These are phyloP conservation scores for Protomyces gravidus DNA, from an alignment of 1,139 yeast species.

Conservation along the genomic window DNA sequence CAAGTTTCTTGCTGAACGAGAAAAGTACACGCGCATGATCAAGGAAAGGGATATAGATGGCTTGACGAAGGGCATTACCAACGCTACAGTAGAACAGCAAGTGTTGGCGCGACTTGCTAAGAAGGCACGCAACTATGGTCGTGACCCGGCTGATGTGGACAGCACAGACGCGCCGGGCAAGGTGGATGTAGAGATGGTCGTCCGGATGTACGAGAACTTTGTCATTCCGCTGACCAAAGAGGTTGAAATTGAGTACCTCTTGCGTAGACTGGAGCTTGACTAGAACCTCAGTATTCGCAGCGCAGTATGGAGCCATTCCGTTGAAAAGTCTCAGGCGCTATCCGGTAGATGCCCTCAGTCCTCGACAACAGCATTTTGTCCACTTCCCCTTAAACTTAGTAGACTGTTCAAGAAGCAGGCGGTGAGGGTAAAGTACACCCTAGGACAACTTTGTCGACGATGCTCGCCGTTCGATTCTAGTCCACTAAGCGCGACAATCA, in stretches of 20 bases:
- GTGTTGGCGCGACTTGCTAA: conserved; percentile 70
- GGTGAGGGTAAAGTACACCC: no score
- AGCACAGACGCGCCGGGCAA: conserved; percentile 56
- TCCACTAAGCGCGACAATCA: no score
- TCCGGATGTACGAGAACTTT: conserved; percentile 72
- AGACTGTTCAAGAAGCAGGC: no score
- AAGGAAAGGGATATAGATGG: conserved; percentile 62
- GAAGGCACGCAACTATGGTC: conserved; percentile 82
- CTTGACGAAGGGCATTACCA: conserved; percentile 76
- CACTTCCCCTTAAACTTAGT: no score
- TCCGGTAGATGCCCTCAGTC: no score
- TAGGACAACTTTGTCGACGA: no score
- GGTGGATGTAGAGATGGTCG: conserved; percentile 75
- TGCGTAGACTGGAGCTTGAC: conserved; percentile 62
- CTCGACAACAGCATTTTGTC: no score
- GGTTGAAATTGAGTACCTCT: conserved; percentile 85
- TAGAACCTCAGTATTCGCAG: no score
- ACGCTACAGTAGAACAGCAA: conserved; percentile 75
- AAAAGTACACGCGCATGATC: conserved; percentile 61
- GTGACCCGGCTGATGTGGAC: conserved; percentile 64
- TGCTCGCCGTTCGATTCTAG: no score
- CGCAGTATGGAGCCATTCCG: no score
- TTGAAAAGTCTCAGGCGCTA: no score
- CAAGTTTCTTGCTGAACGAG: conserved; percentile 68
- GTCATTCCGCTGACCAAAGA: conserved; percentile 91